Conservation (phyloP, 495 filamentous ascomycete species). For the Daldinia caldariorum region DNA sequence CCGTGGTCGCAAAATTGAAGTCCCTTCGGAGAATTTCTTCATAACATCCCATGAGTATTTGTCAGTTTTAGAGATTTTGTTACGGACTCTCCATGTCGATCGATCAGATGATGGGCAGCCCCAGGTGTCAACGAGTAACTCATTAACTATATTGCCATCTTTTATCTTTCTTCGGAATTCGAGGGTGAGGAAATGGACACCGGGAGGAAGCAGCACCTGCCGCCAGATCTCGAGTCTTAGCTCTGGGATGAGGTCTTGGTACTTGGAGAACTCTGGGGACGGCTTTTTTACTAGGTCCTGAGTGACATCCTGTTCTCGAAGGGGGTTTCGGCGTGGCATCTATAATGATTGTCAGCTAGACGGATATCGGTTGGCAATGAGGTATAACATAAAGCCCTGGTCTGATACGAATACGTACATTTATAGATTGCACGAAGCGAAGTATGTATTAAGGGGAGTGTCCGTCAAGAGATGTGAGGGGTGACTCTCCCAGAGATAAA, state of each 20-base stretch:
- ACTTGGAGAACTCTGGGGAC: background rate
- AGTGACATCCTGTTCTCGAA: background rate
- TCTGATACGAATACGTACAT: background rate
- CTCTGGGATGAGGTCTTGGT: conserved; percentile 16
- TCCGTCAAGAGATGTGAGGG: background rate
- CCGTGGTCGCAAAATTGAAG: background rate
- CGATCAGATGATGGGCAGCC: background rate
- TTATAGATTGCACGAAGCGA: background rate
- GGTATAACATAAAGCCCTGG: background rate
- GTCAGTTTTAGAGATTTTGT: background rate
- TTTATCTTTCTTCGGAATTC: background rate
- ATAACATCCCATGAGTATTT: background rate
- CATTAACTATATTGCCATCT: background rate
- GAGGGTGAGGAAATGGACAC: conserved; percentile 16
- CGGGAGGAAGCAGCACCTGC: background rate
- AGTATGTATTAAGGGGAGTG: background rate
- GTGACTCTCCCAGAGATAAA: background rate
- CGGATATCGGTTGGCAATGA: background rate
- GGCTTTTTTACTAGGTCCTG: background rate
- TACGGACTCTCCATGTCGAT: conserved; percentile 18
- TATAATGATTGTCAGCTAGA: background rate
- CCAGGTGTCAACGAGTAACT: too few species aligned
- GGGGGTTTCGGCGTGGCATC: background rate
- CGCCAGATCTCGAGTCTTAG: conserved; percentile 36
- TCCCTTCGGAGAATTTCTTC: background rate